A percentile compares a stretch with the other conserved stretches of the same genome.
Evolutionary conservation across 176 grass and related monocot species (phyloP).

Genomic region (Miscanthus lutarioriparius): DNA sequence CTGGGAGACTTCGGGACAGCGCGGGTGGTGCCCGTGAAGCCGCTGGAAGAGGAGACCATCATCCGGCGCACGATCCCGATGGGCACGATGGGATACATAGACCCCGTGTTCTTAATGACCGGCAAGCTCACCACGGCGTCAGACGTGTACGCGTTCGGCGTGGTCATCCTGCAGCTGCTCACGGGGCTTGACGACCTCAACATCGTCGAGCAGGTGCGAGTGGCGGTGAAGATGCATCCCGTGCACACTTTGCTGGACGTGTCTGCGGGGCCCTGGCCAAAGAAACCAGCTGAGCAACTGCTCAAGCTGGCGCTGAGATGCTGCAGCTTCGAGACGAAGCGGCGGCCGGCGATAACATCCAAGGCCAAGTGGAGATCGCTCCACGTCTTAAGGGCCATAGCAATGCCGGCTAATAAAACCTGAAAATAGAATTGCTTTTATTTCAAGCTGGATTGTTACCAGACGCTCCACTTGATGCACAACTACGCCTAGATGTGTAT

Average conservation of each 20-base stretch:
- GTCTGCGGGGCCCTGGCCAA: conserved; percentile 42
- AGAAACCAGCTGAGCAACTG: conserved; percentile 35
- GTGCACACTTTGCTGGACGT: conserved; percentile 32
- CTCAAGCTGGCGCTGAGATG: conserved; percentile 38
- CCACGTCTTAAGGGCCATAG: conserved; percentile 33
- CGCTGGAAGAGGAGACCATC: conserved; percentile 39
- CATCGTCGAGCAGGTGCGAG: conserved; percentile 36
- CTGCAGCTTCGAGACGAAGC: conserved; percentile 46
- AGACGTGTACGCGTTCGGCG: conserved; percentile 47
- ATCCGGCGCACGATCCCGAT: conserved; percentile 41
- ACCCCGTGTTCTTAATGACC: conserved; percentile 46
- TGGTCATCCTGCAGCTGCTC: conserved; percentile 46
- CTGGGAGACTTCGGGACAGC: conserved; percentile 62
- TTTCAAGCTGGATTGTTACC: too few species aligned
- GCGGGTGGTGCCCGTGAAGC: conserved; percentile 35
- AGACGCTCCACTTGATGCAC: too few species aligned
- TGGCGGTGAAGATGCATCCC: conserved; percentile 23
- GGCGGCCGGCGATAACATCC: conserved; percentile 37
- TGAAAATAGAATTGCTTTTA: background rate
- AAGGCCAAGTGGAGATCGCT: conserved; percentile 43
- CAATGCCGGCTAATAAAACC: conserved; percentile 8
- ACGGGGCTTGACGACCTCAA: conserved; percentile 38
- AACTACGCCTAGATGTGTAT: too few species aligned
- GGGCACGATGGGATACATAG: conserved; percentile 51
- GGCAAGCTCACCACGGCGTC: conserved; percentile 53